Percentiles rank a stretch among this genome's conserved stretches.
phyloP scores from a whole-genome alignment of 768 basidiomycete genomes.

The Leccinellum rugosiceps region DNA sequence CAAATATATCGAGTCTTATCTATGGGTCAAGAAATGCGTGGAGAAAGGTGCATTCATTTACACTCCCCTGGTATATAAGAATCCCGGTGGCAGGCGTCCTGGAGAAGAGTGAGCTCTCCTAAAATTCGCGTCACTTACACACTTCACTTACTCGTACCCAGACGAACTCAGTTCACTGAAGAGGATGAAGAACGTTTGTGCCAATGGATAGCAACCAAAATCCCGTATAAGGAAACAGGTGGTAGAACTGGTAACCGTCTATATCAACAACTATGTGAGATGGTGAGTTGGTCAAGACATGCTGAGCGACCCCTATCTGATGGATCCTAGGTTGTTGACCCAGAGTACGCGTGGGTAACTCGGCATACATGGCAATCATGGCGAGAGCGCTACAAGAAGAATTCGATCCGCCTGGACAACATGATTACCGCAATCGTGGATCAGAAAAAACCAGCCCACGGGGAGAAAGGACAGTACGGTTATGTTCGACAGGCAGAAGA shows the following conservation, averaged over 20 bases:
- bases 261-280: constrained; percentile 77
- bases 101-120: constrained; percentile 66
- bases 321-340: constrained; percentile 50
- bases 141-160: constrained; percentile 25
- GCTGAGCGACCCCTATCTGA: neutral
- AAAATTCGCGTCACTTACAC: neutral
- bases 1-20: constrained; percentile 76
- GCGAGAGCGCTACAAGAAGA: constrained; percentile 88
- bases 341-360: constrained; percentile 75
- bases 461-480: constrained; percentile 81
- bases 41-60: constrained; percentile 63
- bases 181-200: constrained; percentile 75
- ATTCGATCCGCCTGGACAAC: constrained; percentile 61
- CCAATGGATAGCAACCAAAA: constrained; percentile 77
- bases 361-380: constrained; percentile 90
- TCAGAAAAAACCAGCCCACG: constrained; percentile 61
- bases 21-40: constrained; percentile 84
- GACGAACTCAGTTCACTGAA: constrained; percentile 74
- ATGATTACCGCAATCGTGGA: constrained; percentile 66
- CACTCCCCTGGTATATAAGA: constrained; percentile 79
- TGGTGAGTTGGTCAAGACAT: constrained; percentile 40
- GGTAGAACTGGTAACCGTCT: constrained; percentile 80
- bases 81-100: constrained; percentile 75
- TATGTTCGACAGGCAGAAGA: constrained; percentile 75
- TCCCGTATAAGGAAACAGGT: constrained; percentile 79